phyloP scores from a whole-genome alignment of 106 monocot species.

The Dendrobium nobile region DNA sequence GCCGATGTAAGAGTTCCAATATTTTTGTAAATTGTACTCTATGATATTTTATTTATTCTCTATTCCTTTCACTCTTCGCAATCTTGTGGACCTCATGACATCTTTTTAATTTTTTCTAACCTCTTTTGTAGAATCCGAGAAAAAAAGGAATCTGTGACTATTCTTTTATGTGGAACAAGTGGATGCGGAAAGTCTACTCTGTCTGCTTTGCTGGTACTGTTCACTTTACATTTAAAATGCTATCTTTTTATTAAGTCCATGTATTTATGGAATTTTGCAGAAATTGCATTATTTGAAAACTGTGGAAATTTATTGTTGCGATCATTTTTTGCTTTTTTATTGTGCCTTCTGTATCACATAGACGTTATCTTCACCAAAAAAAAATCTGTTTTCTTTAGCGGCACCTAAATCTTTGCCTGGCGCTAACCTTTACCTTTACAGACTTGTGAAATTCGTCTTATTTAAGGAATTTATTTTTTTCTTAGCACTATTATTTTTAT shows the following conservation, averaged over 20 bases:
- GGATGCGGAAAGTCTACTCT: slow-evolving; percentile 95
- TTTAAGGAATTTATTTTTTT: not conserved
- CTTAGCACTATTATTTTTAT: not conserved
- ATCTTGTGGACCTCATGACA: too few relatives aligned
- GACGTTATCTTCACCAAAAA: not conserved
- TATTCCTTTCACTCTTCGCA: not conserved
- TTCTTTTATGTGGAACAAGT: slow-evolving; percentile 87
- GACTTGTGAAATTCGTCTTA: not conserved
- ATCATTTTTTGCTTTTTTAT: not conserved
- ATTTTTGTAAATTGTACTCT: not conserved
- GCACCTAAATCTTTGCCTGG: not conserved
- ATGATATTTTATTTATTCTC: not conserved
- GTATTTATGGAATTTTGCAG: not conserved
- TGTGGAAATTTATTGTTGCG: not conserved
- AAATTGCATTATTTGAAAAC: not conserved
- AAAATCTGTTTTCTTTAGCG: not conserved
- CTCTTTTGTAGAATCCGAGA: slow-evolving; percentile 61
- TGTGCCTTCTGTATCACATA: not conserved
- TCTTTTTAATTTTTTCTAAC: not conserved
- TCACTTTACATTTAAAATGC: not conserved
- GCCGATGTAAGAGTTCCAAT: not conserved
- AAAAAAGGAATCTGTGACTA: slow-evolving; percentile 75
- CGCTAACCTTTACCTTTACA: not conserved
- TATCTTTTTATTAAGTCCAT: not conserved
- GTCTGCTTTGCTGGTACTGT: slow-evolving; percentile 74